Percentiles rank a stretch among this genome's conserved stretches.
Evolutionary conservation across 164 flowering plant species (phyloP).

Genomic region (Cinnamomum micranthum): DNA sequence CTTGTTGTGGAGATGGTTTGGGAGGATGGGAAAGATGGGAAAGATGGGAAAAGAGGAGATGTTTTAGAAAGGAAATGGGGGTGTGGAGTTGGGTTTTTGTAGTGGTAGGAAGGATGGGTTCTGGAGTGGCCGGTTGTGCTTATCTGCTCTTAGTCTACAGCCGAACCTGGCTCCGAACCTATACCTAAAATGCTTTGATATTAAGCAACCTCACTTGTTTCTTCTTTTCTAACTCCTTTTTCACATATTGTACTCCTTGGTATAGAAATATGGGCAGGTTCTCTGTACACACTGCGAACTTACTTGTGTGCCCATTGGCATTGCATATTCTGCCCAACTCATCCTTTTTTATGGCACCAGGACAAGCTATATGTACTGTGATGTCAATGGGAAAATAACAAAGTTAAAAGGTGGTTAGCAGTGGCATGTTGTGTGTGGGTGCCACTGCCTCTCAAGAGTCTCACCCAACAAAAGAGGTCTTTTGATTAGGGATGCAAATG

Average conservation of each 20-base stretch:
- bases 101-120: conserved; percentile 13
- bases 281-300: neutral
- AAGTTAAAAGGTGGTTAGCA: too few relatives aligned
- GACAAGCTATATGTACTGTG: too few relatives aligned
- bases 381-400: too few relatives aligned
- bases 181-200: conserved; percentile 36
- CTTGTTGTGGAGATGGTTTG: conserved; percentile 7
- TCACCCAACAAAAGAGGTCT: too few relatives aligned
- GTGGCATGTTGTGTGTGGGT: too few relatives aligned
- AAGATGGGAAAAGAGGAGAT: conserved; percentile 8
- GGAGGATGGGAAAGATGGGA: conserved; percentile 13
- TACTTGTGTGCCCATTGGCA: neutral
- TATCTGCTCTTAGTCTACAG: conserved; percentile 51
- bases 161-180: conserved; percentile 45
- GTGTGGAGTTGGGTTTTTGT: conserved; percentile 31
- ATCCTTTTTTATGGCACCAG: too few relatives aligned
- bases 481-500: too few relatives aligned
- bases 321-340: too few relatives aligned
- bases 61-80: conserved; percentile 10
- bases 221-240: neutral
- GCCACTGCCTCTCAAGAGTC: too few relatives aligned
- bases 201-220: conserved; percentile 10
- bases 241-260: neutral
- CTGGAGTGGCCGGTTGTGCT: conserved; percentile 37
- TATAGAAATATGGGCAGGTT: neutral